Base-by-base conservation (phyloP, 2,329 filamentous ascomycete genomes). In the Fusarium longipes region DNA sequence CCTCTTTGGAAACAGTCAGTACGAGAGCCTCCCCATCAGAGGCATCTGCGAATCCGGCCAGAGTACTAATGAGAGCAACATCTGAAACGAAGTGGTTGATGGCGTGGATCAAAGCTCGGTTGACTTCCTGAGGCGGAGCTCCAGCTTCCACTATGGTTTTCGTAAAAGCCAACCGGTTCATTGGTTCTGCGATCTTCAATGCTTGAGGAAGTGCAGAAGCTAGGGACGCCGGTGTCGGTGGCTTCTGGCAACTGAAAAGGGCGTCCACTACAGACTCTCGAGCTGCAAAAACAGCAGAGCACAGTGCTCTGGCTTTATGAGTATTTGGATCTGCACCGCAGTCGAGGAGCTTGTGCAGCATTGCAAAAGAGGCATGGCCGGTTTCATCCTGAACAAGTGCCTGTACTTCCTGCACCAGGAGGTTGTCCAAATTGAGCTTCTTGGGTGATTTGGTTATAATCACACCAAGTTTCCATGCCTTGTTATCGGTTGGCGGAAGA, bases 291-390 rank as follows among this genome's bases (percentile, higher is more conserved):
- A 88, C 81, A 6, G 85, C 84, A 52, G 78, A 77, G 51, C 83
- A 83, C 1, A 89, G 73, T 0, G 86, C 81, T 2, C 82, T 80
- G 1, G 81, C 85, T 25, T 86, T 82, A 57, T 82, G 79, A 2
- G 80, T 78, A 63, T 88, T 87, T n/a, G 86, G 77, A 44, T 87
- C 82, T 3, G 86, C 86, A 1, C 85, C 84, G 2, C 81, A 78
- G 2, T 80, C 77, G 2, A 89, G 71, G 0, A 89, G 78, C 1
- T 79, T 75, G 54, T 81, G 79, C 32, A 87, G 58, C 1, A 83
- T 80, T 3, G 81, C 77, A 7, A 84, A 73, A 2, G 79, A 79
- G 6, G 81, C 79, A 12, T 79, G 72, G 2, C 77, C 73, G 1
- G 74, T 72, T 0, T 75, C 76, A 4, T 77, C 76, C 53, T 80